phyloP scores from a whole-genome alignment of 1,284 basidiomycete genomes.

The Boletus sp. region DNA sequence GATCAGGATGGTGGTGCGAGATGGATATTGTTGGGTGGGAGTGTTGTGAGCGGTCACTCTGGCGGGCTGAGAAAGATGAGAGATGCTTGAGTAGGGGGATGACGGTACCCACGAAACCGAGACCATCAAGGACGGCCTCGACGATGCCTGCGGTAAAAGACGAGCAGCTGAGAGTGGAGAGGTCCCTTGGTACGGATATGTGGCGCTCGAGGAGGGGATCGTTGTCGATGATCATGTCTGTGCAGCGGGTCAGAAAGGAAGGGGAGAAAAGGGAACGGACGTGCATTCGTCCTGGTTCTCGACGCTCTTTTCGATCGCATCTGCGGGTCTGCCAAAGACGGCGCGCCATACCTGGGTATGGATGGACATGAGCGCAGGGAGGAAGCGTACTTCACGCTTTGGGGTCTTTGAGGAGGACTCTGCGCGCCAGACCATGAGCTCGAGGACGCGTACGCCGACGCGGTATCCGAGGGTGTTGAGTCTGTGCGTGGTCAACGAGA shows the following conservation, averaged over 20 bases:
- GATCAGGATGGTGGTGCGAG: slow-evolving; percentile 90
- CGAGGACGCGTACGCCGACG: slow-evolving; percentile 81
- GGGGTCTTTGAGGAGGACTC: slow-evolving; percentile 78
- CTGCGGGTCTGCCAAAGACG: slow-evolving; percentile 91
- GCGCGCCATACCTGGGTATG: slow-evolving; percentile 95
- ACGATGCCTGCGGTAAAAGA: slow-evolving; percentile 97
- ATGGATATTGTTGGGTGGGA: slow-evolving; percentile 78
- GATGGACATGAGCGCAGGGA: slow-evolving; percentile 88
- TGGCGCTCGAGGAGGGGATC: slow-evolving; percentile 89
- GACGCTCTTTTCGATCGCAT: slow-evolving; percentile 94
- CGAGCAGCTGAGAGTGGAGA: slow-evolving; percentile 93
- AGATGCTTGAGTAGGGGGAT: slow-evolving; percentile 9
- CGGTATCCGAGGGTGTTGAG: slow-evolving; percentile 91
- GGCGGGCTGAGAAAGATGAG: slow-evolving; percentile 69
- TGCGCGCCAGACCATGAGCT: slow-evolving; percentile 74
- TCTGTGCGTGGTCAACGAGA: slow-evolving; percentile 45
- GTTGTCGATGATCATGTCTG: slow-evolving; percentile 99
- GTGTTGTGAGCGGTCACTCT: slow-evolving; percentile 97
- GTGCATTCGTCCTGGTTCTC: slow-evolving; percentile 95
- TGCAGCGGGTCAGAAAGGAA: slow-evolving; percentile 8
- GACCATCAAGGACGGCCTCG: slow-evolving; percentile 94
- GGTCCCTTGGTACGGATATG: slow-evolving; percentile 93
- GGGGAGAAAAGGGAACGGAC: slow-evolving; percentile 32
- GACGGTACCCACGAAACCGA: slow-evolving; percentile 82
- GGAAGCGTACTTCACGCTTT: slow-evolving; percentile 85